phyloP scores from a whole-genome alignment of 352 stramenopile species.

The Pythium scleroteichum region DNA sequence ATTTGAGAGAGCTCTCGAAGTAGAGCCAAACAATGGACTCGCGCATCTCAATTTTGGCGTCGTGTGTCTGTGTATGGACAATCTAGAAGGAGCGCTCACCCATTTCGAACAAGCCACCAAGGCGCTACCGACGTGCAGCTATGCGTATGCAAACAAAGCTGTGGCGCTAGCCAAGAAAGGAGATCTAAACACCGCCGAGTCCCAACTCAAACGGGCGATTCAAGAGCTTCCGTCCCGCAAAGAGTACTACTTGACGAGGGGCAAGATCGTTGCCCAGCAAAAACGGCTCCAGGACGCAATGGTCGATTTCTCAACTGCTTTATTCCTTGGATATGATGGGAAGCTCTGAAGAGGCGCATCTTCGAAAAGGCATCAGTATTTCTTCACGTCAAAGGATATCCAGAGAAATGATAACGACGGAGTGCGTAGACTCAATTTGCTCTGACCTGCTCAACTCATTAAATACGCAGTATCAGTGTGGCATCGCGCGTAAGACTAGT shows the following conservation, averaged over 20 bases:
- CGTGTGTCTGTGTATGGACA: constrained; percentile 38
- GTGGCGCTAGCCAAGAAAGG: constrained; percentile 45
- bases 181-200: constrained; percentile 42
- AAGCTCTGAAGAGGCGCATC: constrained; percentile 49
- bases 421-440: no score
- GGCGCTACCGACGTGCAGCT: constrained; percentile 58
- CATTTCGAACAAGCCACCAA: constrained; percentile 58
- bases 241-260: constrained; percentile 66
- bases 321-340: constrained; percentile 70
- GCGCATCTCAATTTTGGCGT: constrained; percentile 66
- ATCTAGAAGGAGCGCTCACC: constrained; percentile 33
- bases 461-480: no score
- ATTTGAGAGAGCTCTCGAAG: constrained; percentile 46
- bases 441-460: no score
- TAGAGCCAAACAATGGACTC: constrained; percentile 54
- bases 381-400: no score
- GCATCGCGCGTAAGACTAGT: constrained; percentile 30
- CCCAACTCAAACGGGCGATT: constrained; percentile 67
- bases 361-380: not conserved
- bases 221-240: constrained; percentile 63
- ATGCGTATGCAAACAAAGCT: constrained; percentile 68
- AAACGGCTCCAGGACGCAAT: constrained; percentile 79
- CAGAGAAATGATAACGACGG: constrained; percentile 17
- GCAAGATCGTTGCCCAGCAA: constrained; percentile 69
- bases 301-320: constrained; percentile 75